phyloP scores from a whole-genome alignment of 2,329 filamentous ascomycete species.

The Hypoxylon sp. region DNA sequence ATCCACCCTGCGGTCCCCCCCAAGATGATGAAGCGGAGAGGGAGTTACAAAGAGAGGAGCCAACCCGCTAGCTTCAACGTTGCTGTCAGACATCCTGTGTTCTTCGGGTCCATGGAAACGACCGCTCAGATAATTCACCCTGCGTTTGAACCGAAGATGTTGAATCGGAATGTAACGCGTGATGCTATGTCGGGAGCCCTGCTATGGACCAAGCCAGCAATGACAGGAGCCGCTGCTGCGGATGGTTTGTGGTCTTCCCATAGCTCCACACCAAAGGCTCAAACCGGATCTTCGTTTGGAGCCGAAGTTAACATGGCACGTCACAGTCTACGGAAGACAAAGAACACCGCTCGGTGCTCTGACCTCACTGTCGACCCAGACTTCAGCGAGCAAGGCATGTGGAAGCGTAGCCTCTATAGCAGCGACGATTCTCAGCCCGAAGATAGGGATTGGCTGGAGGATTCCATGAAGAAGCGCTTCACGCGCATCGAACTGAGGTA shows the following conservation, averaged over 20 bases:
- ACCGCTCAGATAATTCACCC: slow-evolving; percentile 49
- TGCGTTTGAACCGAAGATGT: slow-evolving; percentile 46
- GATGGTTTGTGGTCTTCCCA: slow-evolving; percentile 37
- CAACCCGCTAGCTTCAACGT: slow-evolving; percentile 47
- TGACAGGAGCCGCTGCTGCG: not conserved
- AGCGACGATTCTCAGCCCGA: slow-evolving; percentile 4
- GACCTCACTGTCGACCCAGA: slow-evolving; percentile 26
- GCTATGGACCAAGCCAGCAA: slow-evolving; percentile 41
- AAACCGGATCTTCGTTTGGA: not conserved
- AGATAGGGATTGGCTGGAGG: slow-evolving; percentile 49
- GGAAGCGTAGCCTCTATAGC: slow-evolving; percentile 39
- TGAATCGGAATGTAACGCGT: slow-evolving; percentile 1
- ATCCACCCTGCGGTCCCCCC: slow-evolving; percentile 54
- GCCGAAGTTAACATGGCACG: slow-evolving; percentile 1
- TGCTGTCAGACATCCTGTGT: slow-evolving; percentile 54
- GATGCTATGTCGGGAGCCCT: slow-evolving; percentile 13
- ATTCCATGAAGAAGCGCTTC: slow-evolving; percentile 48
- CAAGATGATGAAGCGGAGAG: slow-evolving; percentile 20
- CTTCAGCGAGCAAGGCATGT: slow-evolving; percentile 46
- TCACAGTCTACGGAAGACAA: slow-evolving; percentile 19
- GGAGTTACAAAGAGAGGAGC: slow-evolving; percentile 14
- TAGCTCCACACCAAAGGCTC: not conserved
- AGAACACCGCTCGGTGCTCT: slow-evolving; percentile 2
- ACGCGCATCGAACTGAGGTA: slow-evolving; percentile 49
- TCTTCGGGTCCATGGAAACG: slow-evolving; percentile 48